Conservation (phyloP, 140 eudicot genomes). For the Oenanthe javanica region DNA sequence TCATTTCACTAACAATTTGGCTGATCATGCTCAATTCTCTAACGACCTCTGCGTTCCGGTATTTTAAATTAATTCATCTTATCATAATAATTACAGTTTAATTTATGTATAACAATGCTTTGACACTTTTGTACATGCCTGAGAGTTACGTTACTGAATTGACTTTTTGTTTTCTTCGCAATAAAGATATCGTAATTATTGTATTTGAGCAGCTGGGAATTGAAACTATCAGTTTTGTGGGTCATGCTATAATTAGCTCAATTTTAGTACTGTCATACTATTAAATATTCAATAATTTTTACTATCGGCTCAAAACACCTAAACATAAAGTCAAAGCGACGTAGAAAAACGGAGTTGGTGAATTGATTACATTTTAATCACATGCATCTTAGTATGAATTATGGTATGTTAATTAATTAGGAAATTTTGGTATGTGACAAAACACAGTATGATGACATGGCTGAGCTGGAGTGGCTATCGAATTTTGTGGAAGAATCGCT, state of each 20-base stretch:
- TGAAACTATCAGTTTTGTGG: not conserved
- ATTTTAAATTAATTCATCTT: not conserved
- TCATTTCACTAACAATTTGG: slow-evolving; percentile 22
- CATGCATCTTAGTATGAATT: not conserved
- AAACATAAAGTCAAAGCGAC: no score
- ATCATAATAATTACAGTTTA: no score
- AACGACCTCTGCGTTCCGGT: slow-evolving; percentile 90
- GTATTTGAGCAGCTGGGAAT: not conserved
- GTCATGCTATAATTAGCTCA: not conserved
- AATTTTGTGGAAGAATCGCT: slow-evolving; percentile 38
- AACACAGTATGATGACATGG: slow-evolving; percentile 39
- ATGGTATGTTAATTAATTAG: not conserved
- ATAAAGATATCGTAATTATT: not conserved
- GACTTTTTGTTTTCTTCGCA: slow-evolving; percentile 2
- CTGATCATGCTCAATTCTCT: slow-evolving; percentile 48
- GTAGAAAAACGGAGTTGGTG: not conserved
- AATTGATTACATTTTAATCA: not conserved
- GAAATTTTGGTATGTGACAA: not conserved
- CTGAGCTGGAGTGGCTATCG: slow-evolving; percentile 52
- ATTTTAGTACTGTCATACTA: no score
- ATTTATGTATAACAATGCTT: not conserved
- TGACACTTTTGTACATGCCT: not conserved
- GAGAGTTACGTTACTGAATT: not conserved
- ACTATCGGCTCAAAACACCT: no score
- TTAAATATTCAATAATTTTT: no score